phyloP scores from a whole-genome alignment of 2,329 filamentous ascomycete species.

The Dothiorella sarmentorum region DNA sequence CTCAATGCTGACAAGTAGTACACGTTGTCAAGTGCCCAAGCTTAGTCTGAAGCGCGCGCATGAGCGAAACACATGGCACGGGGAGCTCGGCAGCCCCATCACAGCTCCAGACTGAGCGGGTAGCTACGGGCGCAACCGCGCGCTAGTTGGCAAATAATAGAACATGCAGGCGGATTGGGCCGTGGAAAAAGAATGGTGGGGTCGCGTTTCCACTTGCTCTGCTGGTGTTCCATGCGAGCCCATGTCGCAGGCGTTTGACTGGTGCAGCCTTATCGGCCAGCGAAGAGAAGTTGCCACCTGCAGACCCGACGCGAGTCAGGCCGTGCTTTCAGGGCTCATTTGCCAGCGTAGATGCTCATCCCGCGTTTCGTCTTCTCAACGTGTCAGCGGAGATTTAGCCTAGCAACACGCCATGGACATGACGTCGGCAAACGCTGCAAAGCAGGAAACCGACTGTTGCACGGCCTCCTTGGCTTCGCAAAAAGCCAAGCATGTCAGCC shows the following conservation, averaged over 20 bases:
- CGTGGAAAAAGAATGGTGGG: background rate
- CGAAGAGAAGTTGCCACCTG: constrained; percentile 9
- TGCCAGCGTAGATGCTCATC: background rate
- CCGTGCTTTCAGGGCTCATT: background rate
- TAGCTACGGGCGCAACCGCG: background rate
- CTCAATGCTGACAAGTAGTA: background rate
- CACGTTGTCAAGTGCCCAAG: background rate
- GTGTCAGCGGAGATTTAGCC: background rate
- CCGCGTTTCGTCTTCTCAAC: background rate
- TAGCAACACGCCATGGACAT: background rate
- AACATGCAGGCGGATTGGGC: background rate
- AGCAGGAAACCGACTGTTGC: background rate
- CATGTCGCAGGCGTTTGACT: background rate
- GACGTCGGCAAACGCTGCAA: background rate
- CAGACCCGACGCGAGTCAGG: background rate
- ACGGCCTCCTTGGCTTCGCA: background rate
- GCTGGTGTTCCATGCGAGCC: background rate
- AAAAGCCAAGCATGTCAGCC: constrained; percentile 2
- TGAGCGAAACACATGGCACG: background rate
- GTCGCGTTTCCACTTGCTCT: background rate
- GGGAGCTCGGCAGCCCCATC: background rate
- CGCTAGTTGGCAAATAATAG: background rate
- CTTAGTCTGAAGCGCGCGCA: background rate
- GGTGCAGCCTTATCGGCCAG: background rate
- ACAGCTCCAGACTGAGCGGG: background rate